Base-by-base conservation (phyloP, 805 yeast genomes). In the Lipomyces starkeyi region DNA sequence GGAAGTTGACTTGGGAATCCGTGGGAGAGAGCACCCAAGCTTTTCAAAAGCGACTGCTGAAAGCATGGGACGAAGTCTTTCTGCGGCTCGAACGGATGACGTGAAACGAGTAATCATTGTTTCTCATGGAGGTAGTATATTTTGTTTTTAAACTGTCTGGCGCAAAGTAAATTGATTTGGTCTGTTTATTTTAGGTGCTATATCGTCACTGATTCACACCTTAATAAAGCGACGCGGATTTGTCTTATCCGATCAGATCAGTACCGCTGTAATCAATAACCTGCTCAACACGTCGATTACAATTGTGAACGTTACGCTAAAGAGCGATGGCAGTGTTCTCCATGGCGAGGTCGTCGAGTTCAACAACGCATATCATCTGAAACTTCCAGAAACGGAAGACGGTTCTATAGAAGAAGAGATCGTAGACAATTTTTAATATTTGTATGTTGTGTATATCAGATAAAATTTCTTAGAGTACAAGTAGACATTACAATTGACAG, bases 301-400 rank as follows among this genome's bases (percentile, higher is more conserved):
- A n/a, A 58, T 68, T 11, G 64, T 65, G 17, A 68, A 68, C 53
- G 60, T 68, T 49, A 25, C 56, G 17, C 7, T 53, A 13, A 29
- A 17, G n/a, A 60, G 14, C 8, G 57, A 57, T 20, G 66, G 66
- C 5, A 58, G 37, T 35, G 64, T 57, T 13, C 55, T 55, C 40
- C 37, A 52, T 3, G 71, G 71, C 14, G 64, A 59, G 8, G 58
- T 68, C n/a, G 68, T 65, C 13, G 71, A 68, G 8, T 68, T 68
- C 43, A 68, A 68, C 29, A 68, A 65, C 37, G 65, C 68, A 13
- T 40, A 62, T 20, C 71, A 68, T 58, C 47, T 67, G 27, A 14
- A 4, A 17, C 53, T 13, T 9, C 43, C 29, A 11, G 25, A 22
- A n/a, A 29, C 25, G 29, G 17, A 14, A 11, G 53, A 27, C 7